These are phyloP conservation scores for Boeremia lycopersici DNA, from an alignment of 2,329 filamentous ascomycete species.

Conservation along the genomic window DNA sequence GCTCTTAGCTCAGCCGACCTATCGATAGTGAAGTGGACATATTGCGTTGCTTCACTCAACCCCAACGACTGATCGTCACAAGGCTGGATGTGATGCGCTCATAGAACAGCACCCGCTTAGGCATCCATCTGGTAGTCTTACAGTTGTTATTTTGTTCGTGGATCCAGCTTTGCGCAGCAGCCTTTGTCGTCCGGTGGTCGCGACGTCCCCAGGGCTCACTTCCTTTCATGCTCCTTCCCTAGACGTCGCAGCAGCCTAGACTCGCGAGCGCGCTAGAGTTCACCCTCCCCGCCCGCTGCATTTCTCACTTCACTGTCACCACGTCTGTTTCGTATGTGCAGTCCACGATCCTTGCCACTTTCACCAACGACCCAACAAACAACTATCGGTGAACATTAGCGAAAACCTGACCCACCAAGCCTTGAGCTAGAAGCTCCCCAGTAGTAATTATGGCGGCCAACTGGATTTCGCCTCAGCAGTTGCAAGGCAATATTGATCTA, in stretches of 20 bases:
- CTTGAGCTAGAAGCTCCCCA: neutral
- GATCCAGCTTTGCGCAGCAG: neutral
- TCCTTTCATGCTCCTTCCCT: slow-evolving; percentile 6
- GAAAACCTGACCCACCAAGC: neutral
- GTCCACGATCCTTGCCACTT: neutral
- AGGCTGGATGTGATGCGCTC: slow-evolving; percentile 1
- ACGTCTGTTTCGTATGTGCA: neutral
- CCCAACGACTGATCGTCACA: slow-evolving; percentile 1
- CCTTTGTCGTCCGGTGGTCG: slow-evolving; percentile 1
- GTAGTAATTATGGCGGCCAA: neutral
- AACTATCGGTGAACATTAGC: neutral
- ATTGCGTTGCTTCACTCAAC: slow-evolving; percentile 13
- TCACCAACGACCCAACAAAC: neutral
- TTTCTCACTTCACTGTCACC: slow-evolving; percentile 1
- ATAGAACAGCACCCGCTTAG: neutral
- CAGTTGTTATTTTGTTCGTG: neutral
- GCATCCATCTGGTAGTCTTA: neutral
- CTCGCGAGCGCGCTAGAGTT: neutral
- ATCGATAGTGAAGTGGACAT: slow-evolving; percentile 14
- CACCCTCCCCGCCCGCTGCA: neutral
- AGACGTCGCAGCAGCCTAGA: slow-evolving; percentile 5
- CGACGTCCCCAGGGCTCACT: neutral
- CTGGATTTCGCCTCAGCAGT: slow-evolving; percentile 1
- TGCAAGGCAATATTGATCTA: slow-evolving; percentile 10
- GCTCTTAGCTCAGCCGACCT: slow-evolving; percentile 16